phyloP scores from a whole-genome alignment of 768 basidiomycete species.

The Solioccasus polychromus region DNA sequence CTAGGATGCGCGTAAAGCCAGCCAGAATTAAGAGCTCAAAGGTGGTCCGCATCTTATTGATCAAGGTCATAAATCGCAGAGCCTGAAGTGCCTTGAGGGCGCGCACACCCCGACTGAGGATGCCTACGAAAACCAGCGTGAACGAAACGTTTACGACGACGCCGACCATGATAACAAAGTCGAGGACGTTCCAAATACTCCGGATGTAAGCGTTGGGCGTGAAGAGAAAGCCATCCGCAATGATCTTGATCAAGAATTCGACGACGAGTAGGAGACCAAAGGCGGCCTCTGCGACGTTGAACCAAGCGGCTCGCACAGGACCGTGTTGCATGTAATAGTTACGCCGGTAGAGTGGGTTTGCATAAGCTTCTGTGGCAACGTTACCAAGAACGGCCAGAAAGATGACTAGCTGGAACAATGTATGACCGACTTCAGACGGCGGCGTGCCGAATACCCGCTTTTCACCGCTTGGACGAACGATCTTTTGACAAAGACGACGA shows the following conservation, averaged over 20 bases:
- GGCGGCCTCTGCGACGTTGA: slow-evolving; percentile 72
- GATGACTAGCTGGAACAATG: slow-evolving; percentile 72
- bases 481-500: slow-evolving; percentile 73
- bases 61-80: slow-evolving; percentile 84
- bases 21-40: slow-evolving; percentile 87
- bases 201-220: slow-evolving; percentile 89
- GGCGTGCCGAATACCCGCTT: slow-evolving; percentile 84
- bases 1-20: slow-evolving; percentile 79
- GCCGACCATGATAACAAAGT: slow-evolving; percentile 80
- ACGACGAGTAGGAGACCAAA: slow-evolving; percentile 70
- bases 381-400: slow-evolving; percentile 76
- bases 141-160: slow-evolving; percentile 73
- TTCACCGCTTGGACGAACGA: slow-evolving; percentile 80
- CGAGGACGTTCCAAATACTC: slow-evolving; percentile 90
- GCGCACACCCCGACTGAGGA: slow-evolving; percentile 77
- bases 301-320: slow-evolving; percentile 72
- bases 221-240: slow-evolving; percentile 91
- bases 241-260: slow-evolving; percentile 86
- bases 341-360: slow-evolving; percentile 81
- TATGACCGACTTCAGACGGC: slow-evolving; percentile 59
- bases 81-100: slow-evolving; percentile 87
- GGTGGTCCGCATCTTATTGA: slow-evolving; percentile 81
- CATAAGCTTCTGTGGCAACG: slow-evolving; percentile 77
- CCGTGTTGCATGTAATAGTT: slow-evolving; percentile 64
- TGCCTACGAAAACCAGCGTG: slow-evolving; percentile 70